Conservation (phyloP, 208 protist species). For the Trichomonas tenax region DNA sequence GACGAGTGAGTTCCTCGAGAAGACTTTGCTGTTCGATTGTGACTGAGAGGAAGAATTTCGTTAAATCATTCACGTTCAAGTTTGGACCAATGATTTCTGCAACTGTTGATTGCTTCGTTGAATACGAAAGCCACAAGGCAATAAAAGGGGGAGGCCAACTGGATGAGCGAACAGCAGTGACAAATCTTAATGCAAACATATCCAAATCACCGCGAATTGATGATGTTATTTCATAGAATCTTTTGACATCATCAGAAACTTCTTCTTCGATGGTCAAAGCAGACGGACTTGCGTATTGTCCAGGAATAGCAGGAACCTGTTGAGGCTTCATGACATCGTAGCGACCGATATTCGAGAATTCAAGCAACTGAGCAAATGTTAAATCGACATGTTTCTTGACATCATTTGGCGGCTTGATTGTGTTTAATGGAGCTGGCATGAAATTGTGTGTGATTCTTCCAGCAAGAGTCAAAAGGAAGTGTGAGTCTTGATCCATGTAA, state of each 20-base stretch:
- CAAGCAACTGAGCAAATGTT: background rate
- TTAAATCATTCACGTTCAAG: background rate
- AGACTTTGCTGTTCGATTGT: background rate
- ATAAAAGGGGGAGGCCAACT: background rate
- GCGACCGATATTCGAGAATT: background rate
- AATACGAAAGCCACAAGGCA: background rate
- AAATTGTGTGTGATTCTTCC: background rate
- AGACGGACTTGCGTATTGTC: background rate
- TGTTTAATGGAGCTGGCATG: background rate
- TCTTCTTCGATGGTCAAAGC: background rate
- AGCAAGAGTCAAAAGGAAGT: background rate
- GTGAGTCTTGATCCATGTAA: background rate
- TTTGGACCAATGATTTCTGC: background rate
- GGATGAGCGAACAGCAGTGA: background rate
- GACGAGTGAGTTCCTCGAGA: background rate
- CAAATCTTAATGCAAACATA: background rate
- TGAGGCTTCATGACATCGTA: background rate
- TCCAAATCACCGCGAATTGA: conserved; percentile 12
- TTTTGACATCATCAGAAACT: background rate
- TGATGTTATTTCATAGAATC: background rate
- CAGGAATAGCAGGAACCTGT: background rate
- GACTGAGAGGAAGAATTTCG: background rate
- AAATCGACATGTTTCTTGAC: background rate
- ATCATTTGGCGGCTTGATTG: background rate
- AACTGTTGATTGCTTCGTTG: background rate